phyloP scores from a whole-genome alignment of 495 filamentous ascomycete genomes.

The Tuber calosporum region DNA sequence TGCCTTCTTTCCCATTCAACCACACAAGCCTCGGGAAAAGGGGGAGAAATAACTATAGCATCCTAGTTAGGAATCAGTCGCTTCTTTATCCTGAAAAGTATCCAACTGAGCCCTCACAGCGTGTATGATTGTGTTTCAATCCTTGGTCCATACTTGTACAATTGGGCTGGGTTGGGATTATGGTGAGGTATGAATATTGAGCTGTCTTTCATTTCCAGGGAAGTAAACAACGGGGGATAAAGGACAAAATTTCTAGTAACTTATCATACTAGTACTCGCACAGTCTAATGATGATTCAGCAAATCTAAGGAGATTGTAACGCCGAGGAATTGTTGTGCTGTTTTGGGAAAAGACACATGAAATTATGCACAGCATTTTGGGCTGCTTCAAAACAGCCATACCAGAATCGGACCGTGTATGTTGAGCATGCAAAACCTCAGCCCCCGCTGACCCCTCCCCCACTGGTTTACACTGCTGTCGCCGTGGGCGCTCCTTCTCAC shows the following conservation, averaged over 20 bases:
- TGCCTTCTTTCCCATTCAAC: neutral
- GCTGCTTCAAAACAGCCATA: neutral
- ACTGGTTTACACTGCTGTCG: neutral
- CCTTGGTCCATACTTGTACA: neutral
- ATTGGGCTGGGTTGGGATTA: neutral
- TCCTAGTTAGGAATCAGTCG: neutral
- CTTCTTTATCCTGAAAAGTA: neutral
- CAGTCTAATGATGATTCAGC: slow-evolving; percentile 5
- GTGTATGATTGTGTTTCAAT: neutral
- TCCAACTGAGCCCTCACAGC: neutral
- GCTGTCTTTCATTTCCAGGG: neutral
- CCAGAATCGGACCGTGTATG: neutral
- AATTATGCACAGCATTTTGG: neutral
- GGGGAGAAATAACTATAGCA: neutral
- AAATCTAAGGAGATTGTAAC: neutral
- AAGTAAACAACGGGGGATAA: neutral
- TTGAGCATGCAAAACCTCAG: neutral
- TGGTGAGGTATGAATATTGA: neutral
- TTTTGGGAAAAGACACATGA: too few relatives aligned
- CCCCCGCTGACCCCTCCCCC: neutral
- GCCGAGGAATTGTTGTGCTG: neutral
- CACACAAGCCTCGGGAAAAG: neutral
- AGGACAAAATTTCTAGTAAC: neutral
- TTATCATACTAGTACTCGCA: too few relatives aligned
- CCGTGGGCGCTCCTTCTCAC: neutral